Conservation (phyloP, 129 eudicot species). For the Dittrichia graveolens region DNA sequence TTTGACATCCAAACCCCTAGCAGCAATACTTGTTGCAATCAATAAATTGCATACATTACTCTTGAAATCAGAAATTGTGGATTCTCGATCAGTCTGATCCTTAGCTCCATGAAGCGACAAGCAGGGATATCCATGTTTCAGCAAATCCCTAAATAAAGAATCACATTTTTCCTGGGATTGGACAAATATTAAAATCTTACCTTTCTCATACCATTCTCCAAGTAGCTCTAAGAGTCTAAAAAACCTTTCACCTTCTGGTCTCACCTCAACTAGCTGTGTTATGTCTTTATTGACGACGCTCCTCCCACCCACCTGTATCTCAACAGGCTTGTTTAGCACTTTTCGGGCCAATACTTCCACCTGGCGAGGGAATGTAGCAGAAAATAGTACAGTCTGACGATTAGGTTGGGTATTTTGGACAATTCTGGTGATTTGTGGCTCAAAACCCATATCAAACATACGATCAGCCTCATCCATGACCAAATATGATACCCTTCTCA, state of each 20-base stretch:
- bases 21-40: conserved; percentile 79
- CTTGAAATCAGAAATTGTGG: conserved; percentile 76
- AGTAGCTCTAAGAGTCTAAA: conserved; percentile 65
- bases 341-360: conserved; percentile 79
- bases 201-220: conserved; percentile 86
- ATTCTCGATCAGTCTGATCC: conserved; percentile 81
- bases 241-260: conserved; percentile 70
- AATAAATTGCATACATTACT: conserved; percentile 69
- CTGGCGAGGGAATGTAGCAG: conserved; percentile 84
- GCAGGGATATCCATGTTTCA: conserved; percentile 75
- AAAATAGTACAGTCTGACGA: conserved; percentile 76
- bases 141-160: conserved; percentile 58
- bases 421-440: conserved; percentile 74
- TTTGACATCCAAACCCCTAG: conserved; percentile 81
- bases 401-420: conserved; percentile 88
- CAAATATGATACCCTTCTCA: conserved; percentile 74
- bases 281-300: conserved; percentile 87
- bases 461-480: conserved; percentile 90
- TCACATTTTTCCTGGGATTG: conserved; percentile 81
- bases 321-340: conserved; percentile 71
- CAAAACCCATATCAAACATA: conserved; percentile 91
- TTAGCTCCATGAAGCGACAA: conserved; percentile 78
- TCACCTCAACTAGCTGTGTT: conserved; percentile 69
- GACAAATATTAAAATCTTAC: conserved; percentile 72
- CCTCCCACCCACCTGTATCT: conserved; percentile 81